phyloP scores from a whole-genome alignment of 768 basidiomycete species.

The Pleurotus platypus region DNA sequence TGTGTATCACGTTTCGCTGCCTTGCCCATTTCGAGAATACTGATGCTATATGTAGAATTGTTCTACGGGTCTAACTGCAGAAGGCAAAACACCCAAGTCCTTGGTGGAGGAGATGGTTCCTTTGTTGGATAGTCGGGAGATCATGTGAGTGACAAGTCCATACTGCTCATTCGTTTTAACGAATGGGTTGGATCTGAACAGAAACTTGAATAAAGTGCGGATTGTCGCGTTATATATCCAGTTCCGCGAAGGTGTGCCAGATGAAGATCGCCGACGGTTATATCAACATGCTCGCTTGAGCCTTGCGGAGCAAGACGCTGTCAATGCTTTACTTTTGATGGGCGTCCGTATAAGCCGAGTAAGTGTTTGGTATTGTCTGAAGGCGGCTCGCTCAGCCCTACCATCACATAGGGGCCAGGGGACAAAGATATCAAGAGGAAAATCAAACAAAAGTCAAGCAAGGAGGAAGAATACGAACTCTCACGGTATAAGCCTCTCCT shows the following conservation, averaged over 20 bases:
- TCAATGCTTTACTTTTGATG: constrained; percentile 80
- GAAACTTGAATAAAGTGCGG: constrained; percentile 90
- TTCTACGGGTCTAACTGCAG: constrained; percentile 86
- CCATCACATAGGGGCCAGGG: constrained; percentile 50
- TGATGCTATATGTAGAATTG: constrained; percentile 58
- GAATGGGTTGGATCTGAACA: constrained; percentile 24
- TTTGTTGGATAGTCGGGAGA: constrained; percentile 77
- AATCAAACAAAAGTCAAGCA: constrained; percentile 68
- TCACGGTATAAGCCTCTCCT: constrained; percentile 89
- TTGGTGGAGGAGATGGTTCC: constrained; percentile 99
- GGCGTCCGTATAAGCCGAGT: constrained; percentile 86
- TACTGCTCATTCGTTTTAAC: neutral
- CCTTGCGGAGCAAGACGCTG: constrained; percentile 87
- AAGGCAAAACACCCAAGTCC: constrained; percentile 92
- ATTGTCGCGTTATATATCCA: constrained; percentile 95
- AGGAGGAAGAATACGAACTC: constrained; percentile 96
- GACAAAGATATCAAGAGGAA: constrained; percentile 81
- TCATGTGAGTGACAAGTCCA: constrained; percentile 29
- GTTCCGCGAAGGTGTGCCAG: constrained; percentile 95
- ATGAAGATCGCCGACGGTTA: constrained; percentile 90
- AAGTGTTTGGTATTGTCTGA: constrained; percentile 17
- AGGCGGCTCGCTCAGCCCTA: neutral
- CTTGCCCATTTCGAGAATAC: constrained; percentile 14
- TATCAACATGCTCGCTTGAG: constrained; percentile 93
- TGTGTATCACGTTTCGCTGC: constrained; percentile 12